A percentile compares a stretch with the other conserved stretches of the same genome.
These are phyloP conservation scores for Coemansia sp. DNA, from an alignment of 192 early-diverging fungal genomes.

Conservation along the genomic window DNA sequence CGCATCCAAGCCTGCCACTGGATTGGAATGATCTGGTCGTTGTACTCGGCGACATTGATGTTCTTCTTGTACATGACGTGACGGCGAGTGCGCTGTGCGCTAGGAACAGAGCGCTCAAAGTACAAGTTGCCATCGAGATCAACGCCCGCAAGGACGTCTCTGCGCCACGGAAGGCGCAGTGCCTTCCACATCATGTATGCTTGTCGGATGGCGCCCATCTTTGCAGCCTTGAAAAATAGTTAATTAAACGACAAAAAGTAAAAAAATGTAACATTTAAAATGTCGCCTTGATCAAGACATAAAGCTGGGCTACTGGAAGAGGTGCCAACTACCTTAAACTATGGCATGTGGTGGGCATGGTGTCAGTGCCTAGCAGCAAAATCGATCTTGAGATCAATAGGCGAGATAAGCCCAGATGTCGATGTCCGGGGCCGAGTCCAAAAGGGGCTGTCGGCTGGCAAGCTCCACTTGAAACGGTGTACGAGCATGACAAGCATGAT, in stretches of 20 bases:
- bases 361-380: conserved; percentile 27
- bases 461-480: conserved; percentile 44
- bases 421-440: conserved; percentile 27
- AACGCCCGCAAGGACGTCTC: conserved; percentile 30
- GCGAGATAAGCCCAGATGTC: conserved; percentile 48
- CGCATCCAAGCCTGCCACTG: conserved; percentile 61
- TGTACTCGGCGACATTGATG: conserved; percentile 39
- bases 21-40: conserved; percentile 43
- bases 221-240: not conserved
- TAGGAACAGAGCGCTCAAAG: conserved; percentile 39
- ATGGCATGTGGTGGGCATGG: not conserved
- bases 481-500: conserved; percentile 61
- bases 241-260: not conserved
- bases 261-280: not conserved
- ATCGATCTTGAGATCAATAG: conserved; percentile 39
- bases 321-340: not conserved
- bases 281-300: not conserved
- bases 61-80: conserved; percentile 36
- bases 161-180: conserved; percentile 53
- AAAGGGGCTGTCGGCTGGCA: conserved; percentile 51
- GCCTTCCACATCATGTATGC: conserved; percentile 47
- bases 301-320: not conserved
- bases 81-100: conserved; percentile 32
- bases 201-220: conserved; percentile 28
- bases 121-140: conserved; percentile 55